These are phyloP conservation scores for Mucor piriformis DNA, from an alignment of 371 early-diverging fungal genomes.

Conservation along the genomic window DNA sequence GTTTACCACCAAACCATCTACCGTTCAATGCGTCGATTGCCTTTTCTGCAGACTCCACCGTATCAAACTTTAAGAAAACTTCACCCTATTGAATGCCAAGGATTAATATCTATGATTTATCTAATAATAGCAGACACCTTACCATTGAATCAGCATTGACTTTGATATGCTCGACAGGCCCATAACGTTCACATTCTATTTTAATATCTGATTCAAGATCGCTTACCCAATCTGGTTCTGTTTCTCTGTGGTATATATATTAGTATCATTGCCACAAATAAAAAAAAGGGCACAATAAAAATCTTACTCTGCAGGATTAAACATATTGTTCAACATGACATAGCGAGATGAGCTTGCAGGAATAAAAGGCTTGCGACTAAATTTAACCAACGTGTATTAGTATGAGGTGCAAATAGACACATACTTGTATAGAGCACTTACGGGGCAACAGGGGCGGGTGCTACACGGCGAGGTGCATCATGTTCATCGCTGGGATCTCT, in stretches of 20 bases:
- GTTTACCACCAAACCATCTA: slow-evolving; percentile 80
- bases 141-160: slow-evolving; percentile 71
- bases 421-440: no score
- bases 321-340: slow-evolving; percentile 89
- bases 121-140: slow-evolving; percentile 21
- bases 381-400: neutral
- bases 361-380: slow-evolving; percentile 47
- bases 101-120: neutral
- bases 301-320: slow-evolving; percentile 85
- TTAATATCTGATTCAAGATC: slow-evolving; percentile 88
- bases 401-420: no score
- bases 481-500: slow-evolving; percentile 31
- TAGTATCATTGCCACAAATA: neutral
- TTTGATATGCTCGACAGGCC: slow-evolving; percentile 75
- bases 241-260: slow-evolving; percentile 62
- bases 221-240: slow-evolving; percentile 84
- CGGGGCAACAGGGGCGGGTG: slow-evolving; percentile 17
- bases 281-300: no score
- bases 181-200: slow-evolving; percentile 83
- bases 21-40: slow-evolving; percentile 73
- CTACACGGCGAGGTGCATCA: neutral
- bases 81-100: slow-evolving; percentile 65
- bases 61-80: slow-evolving; percentile 84
- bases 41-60: slow-evolving; percentile 60
- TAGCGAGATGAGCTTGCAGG: slow-evolving; percentile 54